A percentile compares a stretch with the other conserved stretches of the same genome.
Evolutionary conservation across 768 basidiomycete genomes (phyloP).

Genomic region (Pleurotus djamor): DNA sequence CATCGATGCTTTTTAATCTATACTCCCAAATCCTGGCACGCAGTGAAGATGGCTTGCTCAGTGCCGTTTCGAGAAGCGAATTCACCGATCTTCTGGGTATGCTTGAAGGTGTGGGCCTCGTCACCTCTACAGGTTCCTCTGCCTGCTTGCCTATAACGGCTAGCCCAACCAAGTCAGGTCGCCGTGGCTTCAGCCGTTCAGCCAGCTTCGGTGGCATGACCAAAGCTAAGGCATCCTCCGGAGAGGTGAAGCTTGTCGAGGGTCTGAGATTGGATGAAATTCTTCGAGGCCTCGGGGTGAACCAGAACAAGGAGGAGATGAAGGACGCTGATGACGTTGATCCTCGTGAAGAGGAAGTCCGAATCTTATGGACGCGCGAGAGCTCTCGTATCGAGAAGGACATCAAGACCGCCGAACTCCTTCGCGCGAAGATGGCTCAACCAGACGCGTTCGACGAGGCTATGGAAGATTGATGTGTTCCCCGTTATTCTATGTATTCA

Average conservation of each 20-base stretch:
- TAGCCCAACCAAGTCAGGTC: slow-evolving; percentile 45
- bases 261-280: slow-evolving; percentile 69
- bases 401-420: slow-evolving; percentile 24
- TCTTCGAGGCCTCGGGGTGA: slow-evolving; percentile 65
- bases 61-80: slow-evolving; percentile 71
- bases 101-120: slow-evolving; percentile 71
- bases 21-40: slow-evolving; percentile 60
- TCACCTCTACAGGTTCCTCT: slow-evolving; percentile 36
- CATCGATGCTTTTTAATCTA: slow-evolving; percentile 60
- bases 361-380: slow-evolving; percentile 54
- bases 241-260: slow-evolving; percentile 55
- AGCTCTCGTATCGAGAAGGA: slow-evolving; percentile 41
- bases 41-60: slow-evolving; percentile 50
- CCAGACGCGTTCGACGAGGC: slow-evolving; percentile 38
- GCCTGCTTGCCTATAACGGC: slow-evolving; percentile 19
- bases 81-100: slow-evolving; percentile 71
- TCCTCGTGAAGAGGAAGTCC: slow-evolving; percentile 47
- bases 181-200: slow-evolving; percentile 53
- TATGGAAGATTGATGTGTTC: slow-evolving; percentile 34
- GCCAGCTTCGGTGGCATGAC: slow-evolving; percentile 50
- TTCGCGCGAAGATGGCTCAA: not conserved
- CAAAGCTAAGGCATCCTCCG: slow-evolving; percentile 27
- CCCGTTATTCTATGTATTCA: not conserved
- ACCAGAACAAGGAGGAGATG: slow-evolving; percentile 17
- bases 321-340: slow-evolving; percentile 24